Base-by-base conservation (phyloP, 352 stramenopile genomes). In the Globisporangium mamillatum region DNA sequence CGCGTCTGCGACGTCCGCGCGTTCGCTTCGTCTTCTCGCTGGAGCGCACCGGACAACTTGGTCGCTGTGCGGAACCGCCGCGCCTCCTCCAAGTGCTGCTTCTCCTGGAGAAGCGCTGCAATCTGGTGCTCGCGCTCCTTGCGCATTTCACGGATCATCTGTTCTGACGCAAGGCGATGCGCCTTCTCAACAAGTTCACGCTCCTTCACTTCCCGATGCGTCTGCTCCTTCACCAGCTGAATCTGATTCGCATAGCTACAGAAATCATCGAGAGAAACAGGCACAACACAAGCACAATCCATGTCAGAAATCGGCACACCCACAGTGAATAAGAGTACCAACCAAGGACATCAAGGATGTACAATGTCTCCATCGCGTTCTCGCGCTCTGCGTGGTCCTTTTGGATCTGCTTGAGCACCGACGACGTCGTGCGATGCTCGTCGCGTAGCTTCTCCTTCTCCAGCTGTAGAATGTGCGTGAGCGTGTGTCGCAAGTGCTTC, bases 381-480 rank as follows among this genome's bases (percentile, higher is more conserved):
- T 92, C 84, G 25, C 81, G 80, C 61, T 90, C 77, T 0, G 62
- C 48, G 56, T 92, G 84, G 10, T 91, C 82, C 32, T 80, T 78
- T 25, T 92, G 79, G 63, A 92, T 88, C 50, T 83, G 69, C 56
- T 82, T 74, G 1, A 92, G 81, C 9, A 82, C 68, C 2, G 69
- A 71, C 0, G 72, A 69, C 0, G 82, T 92, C 22, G 78, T 55
- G 7, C 75, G 77, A 53, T 90, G 80, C 65, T 92, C 84, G 55
- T 92, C 80, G 24, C 81, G 75, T 3, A 92, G 67, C 27, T 88
- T 88, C 14, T 85, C 76, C 61, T 90, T 90, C 66, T 93, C 85
- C 18, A 93, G 62, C 60, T 69, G 68, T 1, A 93, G 70, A 34
- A 93, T 62, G 27, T 91, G 77, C 34, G 82, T 73, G 78, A 93